Base-by-base conservation (phyloP, 495 filamentous ascomycete species). In the Penicillium simplicissimum region DNA sequence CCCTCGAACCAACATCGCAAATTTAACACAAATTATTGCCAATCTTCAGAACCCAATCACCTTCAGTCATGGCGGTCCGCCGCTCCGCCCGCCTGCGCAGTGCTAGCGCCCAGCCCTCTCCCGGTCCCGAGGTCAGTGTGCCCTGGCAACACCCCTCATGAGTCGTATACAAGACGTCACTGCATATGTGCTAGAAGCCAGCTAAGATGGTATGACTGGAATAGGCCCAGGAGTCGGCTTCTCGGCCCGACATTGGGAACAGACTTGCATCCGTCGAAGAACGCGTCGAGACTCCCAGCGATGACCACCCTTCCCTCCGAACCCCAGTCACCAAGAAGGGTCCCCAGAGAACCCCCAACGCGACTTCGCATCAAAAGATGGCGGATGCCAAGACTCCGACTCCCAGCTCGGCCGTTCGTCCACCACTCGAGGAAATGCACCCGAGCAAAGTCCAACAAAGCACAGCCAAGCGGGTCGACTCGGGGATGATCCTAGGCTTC, bases 381-480 rank as follows among this genome's bases (percentile, higher is more conserved):
- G 28, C 47, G 13, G 78, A 77, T 11, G 74, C 82, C 9, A 85
- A 85, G 67, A 85, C 83, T 3, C 83, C 83, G 31, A 80, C 75
- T 15, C 79, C 72, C 13, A 63, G 52, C 13, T 61, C 67, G 23
- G 60, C 71, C 17, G 47, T 73, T 23, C 74, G 77, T 58, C 85
- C 88, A 5, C 74, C 87, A 47, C 79, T 78, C 55, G 82, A 85
- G 36, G 89, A 91, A 68, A 92, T 92, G 88, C 90, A 93, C 67
- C 90, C 90, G 40, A 89, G 85, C 81, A 88, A 88, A 69, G 84
- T 81, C 34, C 89, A 89, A 53, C 78, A 82, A 34, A 92, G 86
- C 65, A 92, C 88, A 60, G 84, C 82, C n/a, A 85, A 85, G 59
- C 77, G 87, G 36, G 82, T 83, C 5, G 88, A 89, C 48, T 87